These are phyloP conservation scores for Suhomyces maxii DNA, from an alignment of 1,139 yeast species.

Conservation along the genomic window DNA sequence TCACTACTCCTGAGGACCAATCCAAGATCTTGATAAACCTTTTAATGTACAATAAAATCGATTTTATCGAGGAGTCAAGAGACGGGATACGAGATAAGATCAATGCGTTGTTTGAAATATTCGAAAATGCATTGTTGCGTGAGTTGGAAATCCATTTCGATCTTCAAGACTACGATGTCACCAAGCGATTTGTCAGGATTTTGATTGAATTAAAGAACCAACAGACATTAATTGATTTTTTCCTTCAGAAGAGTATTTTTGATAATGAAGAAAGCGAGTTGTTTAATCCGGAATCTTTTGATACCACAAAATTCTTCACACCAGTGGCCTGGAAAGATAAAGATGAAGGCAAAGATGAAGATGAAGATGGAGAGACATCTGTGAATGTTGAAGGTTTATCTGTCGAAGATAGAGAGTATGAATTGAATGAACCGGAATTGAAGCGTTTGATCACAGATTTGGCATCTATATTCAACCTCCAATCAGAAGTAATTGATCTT, in stretches of 20 bases:
- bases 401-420: slow-evolving; percentile 3
- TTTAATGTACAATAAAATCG: slow-evolving; percentile 39
- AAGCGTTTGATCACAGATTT: slow-evolving; percentile 27
- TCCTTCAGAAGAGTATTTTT: slow-evolving; percentile 45
- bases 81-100: slow-evolving; percentile 46
- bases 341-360: slow-evolving; percentile 5
- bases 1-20: slow-evolving; percentile 51
- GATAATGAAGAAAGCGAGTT: slow-evolving; percentile 37
- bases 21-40: slow-evolving; percentile 44
- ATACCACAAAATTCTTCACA: slow-evolving; percentile 22
- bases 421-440: slow-evolving; percentile 21
- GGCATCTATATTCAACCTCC: slow-evolving; percentile 36
- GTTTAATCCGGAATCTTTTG: slow-evolving; percentile 31
- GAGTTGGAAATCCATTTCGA: slow-evolving; percentile 69
- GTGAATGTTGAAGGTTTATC: background rate
- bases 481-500: slow-evolving; percentile 36
- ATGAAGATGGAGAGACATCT: background rate
- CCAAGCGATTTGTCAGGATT: slow-evolving; percentile 37
- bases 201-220: slow-evolving; percentile 40
- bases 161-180: slow-evolving; percentile 44
- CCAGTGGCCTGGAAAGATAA: slow-evolving; percentile 1
- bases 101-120: slow-evolving; percentile 63
- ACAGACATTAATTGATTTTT: slow-evolving; percentile 48
- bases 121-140: slow-evolving; percentile 68
- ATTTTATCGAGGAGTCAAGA: slow-evolving; percentile 34